Base-by-base conservation (phyloP, 1,284 basidiomycete species). In the Hypsizygus ulmarius region DNA sequence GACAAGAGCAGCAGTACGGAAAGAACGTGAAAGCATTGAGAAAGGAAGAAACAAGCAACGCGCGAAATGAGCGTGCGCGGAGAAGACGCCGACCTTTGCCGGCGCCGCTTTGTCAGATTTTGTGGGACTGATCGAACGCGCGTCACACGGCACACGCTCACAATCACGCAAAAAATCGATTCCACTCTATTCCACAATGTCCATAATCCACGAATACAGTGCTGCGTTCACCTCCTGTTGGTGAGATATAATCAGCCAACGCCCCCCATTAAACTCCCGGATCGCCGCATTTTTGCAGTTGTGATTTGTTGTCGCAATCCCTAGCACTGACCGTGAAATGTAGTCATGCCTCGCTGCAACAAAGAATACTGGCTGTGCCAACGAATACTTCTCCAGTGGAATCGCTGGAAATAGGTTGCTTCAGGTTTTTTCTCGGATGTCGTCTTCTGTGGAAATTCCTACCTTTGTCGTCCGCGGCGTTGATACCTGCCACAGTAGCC, bases 21-120 rank as follows among this genome's bases (percentile, higher is more conserved):
- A 45, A 43, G 69, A 67, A 52, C 70, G 67, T 45, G 67, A 66
- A 53, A 73, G 62, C 70, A 72, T 73, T 47, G 53, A 51, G 45
- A 38, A 33, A 27, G 36, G 15, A 4, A 32, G 40, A 34, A 36
- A 40, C 37, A 65, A 53, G 43, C 62, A 60, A 52, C 64, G 66
- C 38, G 69, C 43, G 37, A 67, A 66, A 51, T 67, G 66, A 43
- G 66, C 65, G 52, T 71, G 64, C 70, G 71, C 71, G 43, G 50
- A 51, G 46, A 47, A 30, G 28, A 42, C 35, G 55, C 43, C 46
- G 32, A 39, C 47, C 21, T 25, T 7, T 25, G 21, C 21, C 3
- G 25, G 9, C 28, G 21, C 30, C 30, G 29, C 39, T 44, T 29
- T 38, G 38, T 46, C 38, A 41, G 30, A 50, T 47, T 47, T 36